phyloP scores from a whole-genome alignment of 2,329 filamentous ascomycete species.

The Colletotrichum spinosum region DNA sequence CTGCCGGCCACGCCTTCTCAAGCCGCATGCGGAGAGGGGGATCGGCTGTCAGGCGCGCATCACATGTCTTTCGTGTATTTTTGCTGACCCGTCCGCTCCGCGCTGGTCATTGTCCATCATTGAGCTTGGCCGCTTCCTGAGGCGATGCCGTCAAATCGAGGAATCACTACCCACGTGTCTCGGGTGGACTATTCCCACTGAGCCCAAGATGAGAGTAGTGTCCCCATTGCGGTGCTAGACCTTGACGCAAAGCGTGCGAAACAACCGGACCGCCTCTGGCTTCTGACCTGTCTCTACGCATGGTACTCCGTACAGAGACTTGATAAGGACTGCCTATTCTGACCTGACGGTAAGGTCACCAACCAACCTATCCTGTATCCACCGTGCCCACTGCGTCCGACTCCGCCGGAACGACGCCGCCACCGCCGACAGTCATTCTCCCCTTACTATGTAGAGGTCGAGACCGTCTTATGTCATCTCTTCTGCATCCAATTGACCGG shows the following conservation, averaged over 20 bases:
- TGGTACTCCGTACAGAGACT: neutral
- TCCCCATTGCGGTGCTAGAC: slow-evolving; percentile 31
- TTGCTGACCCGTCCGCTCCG: slow-evolving; percentile 14
- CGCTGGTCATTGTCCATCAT: slow-evolving; percentile 5
- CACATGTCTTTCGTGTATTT: slow-evolving; percentile 33
- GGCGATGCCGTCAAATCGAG: slow-evolving; percentile 15
- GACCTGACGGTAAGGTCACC: too few relatives aligned
- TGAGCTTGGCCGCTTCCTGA: slow-evolving; percentile 12
- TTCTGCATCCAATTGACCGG: slow-evolving; percentile 37
- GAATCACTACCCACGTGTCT: neutral
- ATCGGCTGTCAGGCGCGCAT: slow-evolving; percentile 22
- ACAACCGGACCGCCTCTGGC: too few relatives aligned
- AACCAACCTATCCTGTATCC: too few relatives aligned
- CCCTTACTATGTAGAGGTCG: slow-evolving; percentile 19
- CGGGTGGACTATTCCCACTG: too few relatives aligned
- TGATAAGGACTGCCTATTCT: too few relatives aligned
- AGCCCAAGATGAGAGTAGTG: slow-evolving; percentile 3
- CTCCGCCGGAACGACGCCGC: slow-evolving; percentile 27
- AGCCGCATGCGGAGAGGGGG: slow-evolving; percentile 27
- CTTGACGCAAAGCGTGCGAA: neutral
- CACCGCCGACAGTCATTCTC: slow-evolving; percentile 23
- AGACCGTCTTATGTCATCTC: slow-evolving; percentile 37
- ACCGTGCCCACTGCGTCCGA: slow-evolving; percentile 13
- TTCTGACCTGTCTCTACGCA: too few relatives aligned
- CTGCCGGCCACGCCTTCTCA: slow-evolving; percentile 25